Percentiles rank a stretch among this genome's conserved stretches.
Conservation (phyloP, 352 stramenopile genomes). For the Thraustochytrium striatum region DNA sequence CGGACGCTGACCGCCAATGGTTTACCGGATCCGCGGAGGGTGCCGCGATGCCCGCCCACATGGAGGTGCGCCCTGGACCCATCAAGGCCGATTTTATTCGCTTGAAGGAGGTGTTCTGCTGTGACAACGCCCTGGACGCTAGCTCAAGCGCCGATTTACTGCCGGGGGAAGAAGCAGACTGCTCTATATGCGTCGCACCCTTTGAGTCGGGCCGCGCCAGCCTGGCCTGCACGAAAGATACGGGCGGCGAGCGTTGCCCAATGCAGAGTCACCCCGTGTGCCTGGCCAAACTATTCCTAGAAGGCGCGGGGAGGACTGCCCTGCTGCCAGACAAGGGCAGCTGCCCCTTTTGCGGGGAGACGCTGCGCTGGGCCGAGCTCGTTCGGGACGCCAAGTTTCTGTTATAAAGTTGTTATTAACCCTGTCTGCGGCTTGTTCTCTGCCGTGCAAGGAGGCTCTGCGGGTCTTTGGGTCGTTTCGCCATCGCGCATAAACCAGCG, state of each 20-base stretch:
- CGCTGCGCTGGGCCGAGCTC: constrained; percentile 16
- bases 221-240: not conserved
- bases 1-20: not conserved
- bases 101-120: not conserved
- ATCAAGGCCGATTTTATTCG: not conserved
- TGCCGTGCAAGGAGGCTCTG: not conserved
- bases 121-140: not conserved
- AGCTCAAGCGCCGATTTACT: not conserved
- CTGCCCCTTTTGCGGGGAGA: not conserved
- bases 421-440: not conserved
- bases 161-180: not conserved
- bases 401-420: not conserved
- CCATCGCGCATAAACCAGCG: not conserved
- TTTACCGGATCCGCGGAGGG: too few relatives aligned
- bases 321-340: not conserved
- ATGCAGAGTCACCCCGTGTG: constrained; percentile 16
- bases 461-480: not conserved
- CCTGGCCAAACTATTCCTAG: not conserved
- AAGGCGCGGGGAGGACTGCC: not conserved
- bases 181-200: not conserved
- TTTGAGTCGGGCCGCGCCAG: not conserved
- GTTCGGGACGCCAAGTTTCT: constrained; percentile 5
- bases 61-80: not conserved
- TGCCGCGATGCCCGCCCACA: too few relatives aligned
- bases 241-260: not conserved